Evolutionary conservation across 805 yeast genomes (phyloP), one percentile per base, ranked within the genome.

Genomic region (Clavispora carvajalis): DNA sequence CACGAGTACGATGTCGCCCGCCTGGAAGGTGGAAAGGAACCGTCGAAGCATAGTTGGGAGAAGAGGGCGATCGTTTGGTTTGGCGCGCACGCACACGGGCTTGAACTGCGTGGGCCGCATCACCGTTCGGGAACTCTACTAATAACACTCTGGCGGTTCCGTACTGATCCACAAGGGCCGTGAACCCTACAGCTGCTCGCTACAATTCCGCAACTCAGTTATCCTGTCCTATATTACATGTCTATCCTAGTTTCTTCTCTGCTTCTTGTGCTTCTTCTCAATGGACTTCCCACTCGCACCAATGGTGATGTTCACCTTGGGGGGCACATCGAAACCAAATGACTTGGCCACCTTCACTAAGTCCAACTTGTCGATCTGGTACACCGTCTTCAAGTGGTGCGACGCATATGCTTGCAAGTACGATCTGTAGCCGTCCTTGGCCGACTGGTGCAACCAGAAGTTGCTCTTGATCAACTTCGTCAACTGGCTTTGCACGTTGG

Each of bases 341-440:
- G 95, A 84, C 62, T 83, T 86, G 40, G 97, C 99, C 22, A 93
- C 97, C 69, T 91, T 93, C 25, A 82, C 91, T 48, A 93, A 71
- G 62, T 93, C 99, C 46, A 93, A 74, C 67, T 90, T 88, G 65
- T 93, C 98, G 54, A 93, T 88, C 67, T 90, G 95, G 60, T 93
- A 93, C 12, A 93, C 99, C 2, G 96, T 86, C 65, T 93, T 93
- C 65, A 93, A 73, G 58, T 90, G 95, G 66, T 93, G 99, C 17
- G 96, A 85, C 6, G 99, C 90, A 59, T 93, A 93, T 5, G 99
- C 98, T 68, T 93, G 99, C 56, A 93, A 74, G 65, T 93, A 93
- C 2, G 98, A 80, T 61, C 97, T 78, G 71, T 93, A 93, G 45
- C 99, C 99, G 59, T 93, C 99, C 65, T 89, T 87, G 22, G 99